A percentile compares a stretch with the other conserved stretches of the same genome.
phyloP scores from a whole-genome alignment of 257 asterid genomes.

The Solanum raphanifolium region DNA sequence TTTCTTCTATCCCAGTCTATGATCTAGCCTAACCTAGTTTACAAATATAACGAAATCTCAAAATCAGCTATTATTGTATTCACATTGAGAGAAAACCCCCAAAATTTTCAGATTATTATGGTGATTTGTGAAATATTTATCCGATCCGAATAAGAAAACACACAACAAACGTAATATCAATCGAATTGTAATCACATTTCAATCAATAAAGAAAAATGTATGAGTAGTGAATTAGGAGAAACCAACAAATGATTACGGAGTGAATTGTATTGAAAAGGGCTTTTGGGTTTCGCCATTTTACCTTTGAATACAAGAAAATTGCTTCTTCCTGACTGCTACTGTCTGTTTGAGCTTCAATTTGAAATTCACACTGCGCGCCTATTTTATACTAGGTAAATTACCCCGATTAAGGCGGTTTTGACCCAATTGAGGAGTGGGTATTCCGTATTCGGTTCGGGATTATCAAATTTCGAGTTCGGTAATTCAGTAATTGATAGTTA shows the following conservation, averaged over 20 bases:
- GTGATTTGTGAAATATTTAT: background rate
- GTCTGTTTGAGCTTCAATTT: background rate
- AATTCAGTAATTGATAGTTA: no score
- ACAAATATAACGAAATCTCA: no score
- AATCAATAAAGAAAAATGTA: background rate
- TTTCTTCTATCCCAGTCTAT: no score
- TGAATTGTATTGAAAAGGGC: background rate
- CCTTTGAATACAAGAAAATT: background rate
- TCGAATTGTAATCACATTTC: background rate
- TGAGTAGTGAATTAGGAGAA: no score
- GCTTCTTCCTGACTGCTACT: background rate
- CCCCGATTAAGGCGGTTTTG: background rate
- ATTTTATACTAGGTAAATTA: no score
- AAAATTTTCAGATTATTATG: background rate
- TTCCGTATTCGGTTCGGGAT: no score
- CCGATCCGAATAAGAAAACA: background rate
- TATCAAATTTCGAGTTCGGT: no score
- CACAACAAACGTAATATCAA: background rate
- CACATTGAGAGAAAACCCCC: background rate
- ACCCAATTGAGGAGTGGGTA: no score
- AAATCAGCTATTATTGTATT: background rate
- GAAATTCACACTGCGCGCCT: background rate
- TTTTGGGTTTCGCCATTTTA: background rate
- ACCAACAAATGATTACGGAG: no score
- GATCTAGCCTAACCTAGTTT: no score